Evolutionary conservation across 257 asterid species (phyloP).

Genomic region (Handroanthus guayacan): DNA sequence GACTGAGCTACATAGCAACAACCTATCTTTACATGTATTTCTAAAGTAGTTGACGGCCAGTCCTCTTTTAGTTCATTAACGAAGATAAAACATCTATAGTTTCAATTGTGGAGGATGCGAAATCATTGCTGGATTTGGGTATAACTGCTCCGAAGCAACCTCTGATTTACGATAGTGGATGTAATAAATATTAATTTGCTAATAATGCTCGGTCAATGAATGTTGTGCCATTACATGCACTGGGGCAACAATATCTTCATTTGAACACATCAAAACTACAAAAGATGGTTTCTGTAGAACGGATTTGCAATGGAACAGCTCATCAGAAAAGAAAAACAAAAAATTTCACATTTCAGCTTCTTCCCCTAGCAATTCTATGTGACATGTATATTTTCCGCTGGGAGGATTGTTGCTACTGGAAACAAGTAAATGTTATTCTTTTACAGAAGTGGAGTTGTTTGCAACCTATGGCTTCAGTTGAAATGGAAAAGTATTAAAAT

Average conservation of each 20-base stretch:
- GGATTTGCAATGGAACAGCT: background rate
- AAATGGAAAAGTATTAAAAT: background rate
- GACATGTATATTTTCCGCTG: background rate
- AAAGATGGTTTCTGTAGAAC: background rate
- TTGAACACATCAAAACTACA: background rate
- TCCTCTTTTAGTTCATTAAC: background rate
- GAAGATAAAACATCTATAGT: no score
- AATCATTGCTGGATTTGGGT: no score
- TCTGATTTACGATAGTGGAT: background rate
- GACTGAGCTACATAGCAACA: background rate
- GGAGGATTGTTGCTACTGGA: background rate
- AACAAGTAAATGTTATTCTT: no score
- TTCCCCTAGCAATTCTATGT: background rate
- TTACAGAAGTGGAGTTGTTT: background rate
- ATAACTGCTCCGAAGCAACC: background rate
- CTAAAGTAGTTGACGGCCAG: background rate
- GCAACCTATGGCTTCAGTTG: background rate
- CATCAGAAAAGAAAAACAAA: background rate
- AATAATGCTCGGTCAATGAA: background rate
- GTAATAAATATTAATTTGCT: background rate
- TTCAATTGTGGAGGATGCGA: no score
- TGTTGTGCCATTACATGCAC: background rate
- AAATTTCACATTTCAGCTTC: background rate
- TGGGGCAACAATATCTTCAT: background rate
- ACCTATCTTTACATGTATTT: background rate